Conservation (phyloP, 2,329 filamentous ascomycete species). For the Trichoderma sp. region DNA sequence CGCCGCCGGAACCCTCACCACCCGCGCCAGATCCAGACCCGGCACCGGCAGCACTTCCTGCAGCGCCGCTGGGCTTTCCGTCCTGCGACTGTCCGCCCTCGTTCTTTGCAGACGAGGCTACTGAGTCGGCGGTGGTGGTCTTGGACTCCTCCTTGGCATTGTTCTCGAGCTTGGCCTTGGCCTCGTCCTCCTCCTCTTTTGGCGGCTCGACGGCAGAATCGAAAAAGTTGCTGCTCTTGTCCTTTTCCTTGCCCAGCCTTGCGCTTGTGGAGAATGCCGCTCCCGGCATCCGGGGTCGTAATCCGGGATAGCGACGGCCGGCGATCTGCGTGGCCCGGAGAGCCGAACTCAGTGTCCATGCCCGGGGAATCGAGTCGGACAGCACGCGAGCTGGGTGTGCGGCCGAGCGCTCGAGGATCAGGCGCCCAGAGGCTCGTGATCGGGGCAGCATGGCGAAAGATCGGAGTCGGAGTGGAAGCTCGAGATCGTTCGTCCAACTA, state of each 20-base stretch:
- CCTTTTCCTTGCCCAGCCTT: conserved; percentile 37
- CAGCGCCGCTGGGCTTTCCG: conserved; percentile 44
- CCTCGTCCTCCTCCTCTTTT: conserved; percentile 49
- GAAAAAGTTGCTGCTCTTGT: conserved; percentile 49
- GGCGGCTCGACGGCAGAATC: conserved; percentile 47
- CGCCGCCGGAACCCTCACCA: conserved; percentile 55
- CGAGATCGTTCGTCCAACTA: background rate
- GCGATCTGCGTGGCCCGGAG: conserved; percentile 32
- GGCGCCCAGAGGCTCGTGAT: conserved; percentile 39
- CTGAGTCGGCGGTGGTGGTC: conserved; percentile 34
- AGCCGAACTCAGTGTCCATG: conserved; percentile 30
- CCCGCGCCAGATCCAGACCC: conserved; percentile 48
- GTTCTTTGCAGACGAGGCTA: conserved; percentile 44
- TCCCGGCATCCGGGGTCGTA: conserved; percentile 28
- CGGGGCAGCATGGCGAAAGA: conserved; percentile 40
- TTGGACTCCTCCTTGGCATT: conserved; percentile 48
- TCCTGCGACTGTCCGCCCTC: conserved; percentile 43
- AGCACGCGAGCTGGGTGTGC: conserved; percentile 28
- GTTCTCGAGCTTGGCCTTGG: conserved; percentile 50
- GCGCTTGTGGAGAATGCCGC: conserved; percentile 39
- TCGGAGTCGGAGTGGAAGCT: background rate
- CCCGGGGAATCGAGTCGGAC: conserved; percentile 26
- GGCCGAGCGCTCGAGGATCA: conserved; percentile 37
- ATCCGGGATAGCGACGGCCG: conserved; percentile 32
- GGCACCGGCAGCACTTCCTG: conserved; percentile 54